Evolutionary conservation across 2,329 filamentous ascomycete genomes (phyloP), one percentile per base, ranked within the genome.

Genomic region (Apiospora hydei): DNA sequence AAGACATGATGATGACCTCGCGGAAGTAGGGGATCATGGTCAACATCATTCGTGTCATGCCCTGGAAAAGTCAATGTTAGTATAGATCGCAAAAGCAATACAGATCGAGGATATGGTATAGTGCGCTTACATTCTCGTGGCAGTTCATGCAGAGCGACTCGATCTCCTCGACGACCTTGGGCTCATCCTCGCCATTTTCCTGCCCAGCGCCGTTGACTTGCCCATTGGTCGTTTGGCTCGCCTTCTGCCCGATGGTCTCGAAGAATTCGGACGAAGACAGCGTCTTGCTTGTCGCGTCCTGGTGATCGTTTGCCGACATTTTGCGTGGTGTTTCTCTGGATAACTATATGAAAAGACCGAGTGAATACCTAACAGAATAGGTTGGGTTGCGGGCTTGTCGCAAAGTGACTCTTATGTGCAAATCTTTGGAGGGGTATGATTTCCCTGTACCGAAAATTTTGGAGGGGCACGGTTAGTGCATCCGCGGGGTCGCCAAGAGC

Each of bases 1-100:
- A 99, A 74, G 96, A 98, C 92, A 98, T 98, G 82, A 99, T 90
- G 78, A 99, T 94, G 75, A 99, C 92, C 83, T 99, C 96, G 85
- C 95, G 94, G 87, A 99, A 99, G 88, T 94, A 98, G 21, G 96
- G 96, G 71, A 99, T 98, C 75, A 91, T 91, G 21, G 97, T 97
- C 71, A 99, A 90, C 61, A 99, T 90, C 30, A 99, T 89, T 72
- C 92, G 90, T 18, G 96, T 99, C 1, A 86, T 89, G 78, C 96
- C 96, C 93, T 97, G 73, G 34, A 7, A 18, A 1, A 34, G 51
- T 14, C 67, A 67, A 46, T 75, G 71, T 57, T 61, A 43, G 57
- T 11, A 10, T 30, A 51, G 44, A 71, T n/a, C n/a, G 43, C 11
- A 13, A 13, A 26, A n/a, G 43, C 21, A 4, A 57, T 6, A 21